Conservation (phyloP, 1,284 basidiomycete genomes). For the Cutaneotrichosporon sp. region DNA sequence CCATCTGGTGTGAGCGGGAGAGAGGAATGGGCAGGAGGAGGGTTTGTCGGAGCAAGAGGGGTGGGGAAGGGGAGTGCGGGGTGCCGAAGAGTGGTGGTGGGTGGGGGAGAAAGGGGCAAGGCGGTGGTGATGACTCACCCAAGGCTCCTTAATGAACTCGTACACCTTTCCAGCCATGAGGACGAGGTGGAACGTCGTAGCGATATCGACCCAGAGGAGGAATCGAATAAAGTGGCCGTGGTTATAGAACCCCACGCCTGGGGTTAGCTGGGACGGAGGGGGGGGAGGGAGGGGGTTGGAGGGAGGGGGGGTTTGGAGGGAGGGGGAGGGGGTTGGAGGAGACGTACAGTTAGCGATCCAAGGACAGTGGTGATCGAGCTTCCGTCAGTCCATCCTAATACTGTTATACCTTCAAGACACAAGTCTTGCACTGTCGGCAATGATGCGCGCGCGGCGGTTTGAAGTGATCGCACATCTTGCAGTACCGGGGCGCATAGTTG, state of each 20-base stretch:
- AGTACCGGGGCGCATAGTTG: conserved; percentile 74
- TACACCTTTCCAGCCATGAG: conserved; percentile 72
- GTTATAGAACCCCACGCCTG: conserved; percentile 83
- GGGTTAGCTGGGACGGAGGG: conserved; percentile 40
- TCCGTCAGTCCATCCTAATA: background rate
- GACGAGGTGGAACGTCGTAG: conserved; percentile 65
- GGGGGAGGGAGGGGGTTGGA: no score
- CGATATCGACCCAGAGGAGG: conserved; percentile 84
- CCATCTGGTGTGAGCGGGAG: conserved; percentile 59
- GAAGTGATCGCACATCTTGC: conserved; percentile 64
- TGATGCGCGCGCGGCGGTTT: conserved; percentile 71
- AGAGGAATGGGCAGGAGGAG: no score
- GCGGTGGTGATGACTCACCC: conserved; percentile 28
- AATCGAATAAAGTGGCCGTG: conserved; percentile 90
- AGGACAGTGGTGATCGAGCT: conserved; percentile 36
- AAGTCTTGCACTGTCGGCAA: conserved; percentile 79
- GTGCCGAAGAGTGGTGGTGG: no score
- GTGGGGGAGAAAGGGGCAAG: no score
- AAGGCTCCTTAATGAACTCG: conserved; percentile 53
- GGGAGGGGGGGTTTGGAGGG: no score
- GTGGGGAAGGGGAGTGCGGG: background rate
- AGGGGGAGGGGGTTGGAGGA: background rate
- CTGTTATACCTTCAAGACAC: conserved; percentile 36
- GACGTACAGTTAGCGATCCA: conserved; percentile 17
- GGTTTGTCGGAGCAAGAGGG: background rate